Conservation (phyloP, 305 asterid species). For the Fraxinus ornus region DNA sequence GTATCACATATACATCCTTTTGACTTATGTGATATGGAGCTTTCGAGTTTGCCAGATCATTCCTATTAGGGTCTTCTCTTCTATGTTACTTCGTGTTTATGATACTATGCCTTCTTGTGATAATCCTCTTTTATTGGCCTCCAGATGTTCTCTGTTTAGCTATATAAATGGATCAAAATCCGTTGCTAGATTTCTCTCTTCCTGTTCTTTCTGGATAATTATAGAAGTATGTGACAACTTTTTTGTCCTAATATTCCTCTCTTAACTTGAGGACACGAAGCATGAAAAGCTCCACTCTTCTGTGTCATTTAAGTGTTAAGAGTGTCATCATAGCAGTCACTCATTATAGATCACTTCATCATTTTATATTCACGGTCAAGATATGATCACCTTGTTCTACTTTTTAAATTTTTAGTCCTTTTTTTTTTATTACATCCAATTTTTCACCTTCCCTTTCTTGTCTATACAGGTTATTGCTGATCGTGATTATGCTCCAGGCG, state of each 20-base stretch:
- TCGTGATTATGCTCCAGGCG: slow-evolving; percentile 58
- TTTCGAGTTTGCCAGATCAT: background rate
- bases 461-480: slow-evolving; percentile 68
- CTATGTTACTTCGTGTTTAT: background rate
- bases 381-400: background rate
- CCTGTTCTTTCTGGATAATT: background rate
- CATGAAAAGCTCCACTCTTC: background rate
- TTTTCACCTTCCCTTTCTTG: background rate
- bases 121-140: background rate
- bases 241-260: background rate
- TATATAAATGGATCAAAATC: background rate
- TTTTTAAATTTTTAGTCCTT: background rate
- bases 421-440: background rate
- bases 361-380: background rate
- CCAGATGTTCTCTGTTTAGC: background rate
- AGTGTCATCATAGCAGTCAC: background rate
- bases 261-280: background rate
- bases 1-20: background rate
- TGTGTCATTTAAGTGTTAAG: background rate
- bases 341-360: background rate
- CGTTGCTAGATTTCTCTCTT: background rate
- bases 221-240: background rate
- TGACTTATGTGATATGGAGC: background rate
- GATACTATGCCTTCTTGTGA: background rate
- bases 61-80: background rate